Base-by-base conservation (phyloP, 768 basidiomycete species). In the Gloeostereum incarnatum region DNA sequence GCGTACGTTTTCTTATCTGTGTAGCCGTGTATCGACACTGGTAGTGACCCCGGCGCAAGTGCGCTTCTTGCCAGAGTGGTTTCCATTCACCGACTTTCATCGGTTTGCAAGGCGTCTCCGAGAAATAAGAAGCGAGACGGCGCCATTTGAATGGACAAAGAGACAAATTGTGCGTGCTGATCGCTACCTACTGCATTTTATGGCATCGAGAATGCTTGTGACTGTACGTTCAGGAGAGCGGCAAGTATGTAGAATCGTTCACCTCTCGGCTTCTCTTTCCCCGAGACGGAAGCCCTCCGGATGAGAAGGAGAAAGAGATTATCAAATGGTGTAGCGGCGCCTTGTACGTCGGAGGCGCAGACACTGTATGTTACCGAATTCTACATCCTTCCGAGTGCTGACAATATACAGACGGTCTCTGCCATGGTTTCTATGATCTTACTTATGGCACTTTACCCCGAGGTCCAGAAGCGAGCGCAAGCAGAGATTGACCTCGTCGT, bases 281-380 rank as follows among this genome's bases (percentile, higher is more conserved):
- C n/a, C n/a, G n/a, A n/a, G n/a, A n/a, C n/a, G n/a, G 21, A 27
- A 37, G 35, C 45, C 25, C 38, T 47, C 16, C 43, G 19, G 49
- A 49, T 22, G 39, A 57, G 10, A 60, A 61, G 21, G 53, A 65
- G 10, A 70, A 72, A 42, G 64, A 66, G 4, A 57, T 69, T 21
- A 58, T 72, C n/a, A 69, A 66, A 43, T 72, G 71, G 59, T 63
- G 66, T 26, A 68, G 71, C 16, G 70, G 64, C 1, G 69, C 65
- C 2, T 51, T 70, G 3, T 74, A 72, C 43, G 67, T 68, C 29
- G 72, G 69, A 39, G 62, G 61, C 1, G 50, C 59, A 5, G 66
- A 69, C 44, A 70, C 67, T 7, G 67, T 68, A 40, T 19, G 20
- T 10, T 23, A 29, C 22, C 20, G 11, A 27, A 20, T 16, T 16